Evolutionary conservation across 768 basidiomycete species (phyloP), one percentile per base, ranked within the genome.

Genomic region (Termitomyces sp.): DNA sequence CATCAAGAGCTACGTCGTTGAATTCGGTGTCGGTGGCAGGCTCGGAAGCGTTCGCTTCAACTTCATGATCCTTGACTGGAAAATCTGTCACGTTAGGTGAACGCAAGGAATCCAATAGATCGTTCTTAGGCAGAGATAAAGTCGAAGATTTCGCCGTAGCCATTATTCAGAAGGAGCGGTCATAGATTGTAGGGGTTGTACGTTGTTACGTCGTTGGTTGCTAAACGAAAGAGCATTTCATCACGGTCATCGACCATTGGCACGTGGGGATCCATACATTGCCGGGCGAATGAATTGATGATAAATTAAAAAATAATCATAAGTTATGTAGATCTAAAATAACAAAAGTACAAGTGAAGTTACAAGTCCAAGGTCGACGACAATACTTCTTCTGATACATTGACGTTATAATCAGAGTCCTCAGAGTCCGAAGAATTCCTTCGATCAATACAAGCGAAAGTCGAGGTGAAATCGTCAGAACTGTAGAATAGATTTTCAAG

Each of bases 1-100:
- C 80, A 54, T 81, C 79, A 9, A 82, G 70, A 32, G 76, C 80
- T 60, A 84, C 75, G 53, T 89, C 86, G 58, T 85, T 86, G 61
- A 86, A 80, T 59, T 87, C 86, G 16, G 84, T 79, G 48, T 79
- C 78, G 4, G 81, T 76, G 25, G 80, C 53, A 42, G n/a, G n/a
- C n/a, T n/a, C n/a, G n/a, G 43, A 38, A 58, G 35, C 16, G 15
- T n/a, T 38, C 47, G 47, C 25, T 16, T 64, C 20, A 83, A 86
- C 50, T 69, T 61, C 65, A 16, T 67, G 64, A 43, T 66, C 68
- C 52, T 59, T 54, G 50, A 60, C 58, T 56, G 56, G 56, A 53
- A 71, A 73, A 43, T 66, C 53, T 44, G 66, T 55, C 48, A 65
- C 61, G 48, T 76, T 70, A 11, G 83, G 81, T 32, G 82, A 83